Evolutionary conservation across 108 stramenopile genomes (phyloP).

Genomic region (Aurantiochytrium sp.): DNA sequence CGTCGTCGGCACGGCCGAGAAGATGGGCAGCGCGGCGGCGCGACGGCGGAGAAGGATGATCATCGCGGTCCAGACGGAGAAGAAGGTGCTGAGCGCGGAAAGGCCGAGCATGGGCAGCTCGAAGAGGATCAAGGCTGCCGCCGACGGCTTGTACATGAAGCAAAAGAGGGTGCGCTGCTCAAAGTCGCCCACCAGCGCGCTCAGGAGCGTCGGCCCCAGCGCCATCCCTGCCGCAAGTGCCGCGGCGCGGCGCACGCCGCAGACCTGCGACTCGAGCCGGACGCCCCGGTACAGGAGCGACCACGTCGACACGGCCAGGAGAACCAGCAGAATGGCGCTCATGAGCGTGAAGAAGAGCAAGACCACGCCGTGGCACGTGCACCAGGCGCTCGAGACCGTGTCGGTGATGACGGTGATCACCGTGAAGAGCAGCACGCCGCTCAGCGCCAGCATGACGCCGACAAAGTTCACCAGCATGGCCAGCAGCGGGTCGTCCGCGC

Average conservation of each 20-base stretch:
- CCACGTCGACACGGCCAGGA: not conserved
- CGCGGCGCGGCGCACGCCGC: not conserved
- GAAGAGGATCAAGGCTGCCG: not conserved
- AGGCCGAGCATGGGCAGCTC: not conserved
- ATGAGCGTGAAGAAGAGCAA: not conserved
- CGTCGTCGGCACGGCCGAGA: not conserved
- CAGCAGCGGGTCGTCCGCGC: not conserved
- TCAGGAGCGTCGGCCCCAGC: not conserved
- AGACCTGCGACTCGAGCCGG: not conserved
- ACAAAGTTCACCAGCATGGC: not conserved
- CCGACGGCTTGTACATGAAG: slow-evolving; percentile 11
- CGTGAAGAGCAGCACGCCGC: not conserved
- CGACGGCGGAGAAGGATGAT: not conserved
- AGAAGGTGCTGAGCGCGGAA: not conserved
- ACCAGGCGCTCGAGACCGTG: not conserved
- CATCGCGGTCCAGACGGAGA: not conserved
- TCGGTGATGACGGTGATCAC: not conserved
- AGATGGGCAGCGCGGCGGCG: not conserved
- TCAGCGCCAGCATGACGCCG: not conserved
- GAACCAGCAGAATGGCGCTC: not conserved
- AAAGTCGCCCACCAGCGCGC: not conserved
- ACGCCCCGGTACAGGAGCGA: not conserved
- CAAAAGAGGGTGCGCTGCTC: slow-evolving; percentile 27
- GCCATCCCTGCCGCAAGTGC: not conserved
- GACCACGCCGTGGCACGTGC: not conserved